These are phyloP conservation scores for Huntiella moniliformis DNA, from an alignment of 2,329 filamentous ascomycete species.

Conservation along the genomic window DNA sequence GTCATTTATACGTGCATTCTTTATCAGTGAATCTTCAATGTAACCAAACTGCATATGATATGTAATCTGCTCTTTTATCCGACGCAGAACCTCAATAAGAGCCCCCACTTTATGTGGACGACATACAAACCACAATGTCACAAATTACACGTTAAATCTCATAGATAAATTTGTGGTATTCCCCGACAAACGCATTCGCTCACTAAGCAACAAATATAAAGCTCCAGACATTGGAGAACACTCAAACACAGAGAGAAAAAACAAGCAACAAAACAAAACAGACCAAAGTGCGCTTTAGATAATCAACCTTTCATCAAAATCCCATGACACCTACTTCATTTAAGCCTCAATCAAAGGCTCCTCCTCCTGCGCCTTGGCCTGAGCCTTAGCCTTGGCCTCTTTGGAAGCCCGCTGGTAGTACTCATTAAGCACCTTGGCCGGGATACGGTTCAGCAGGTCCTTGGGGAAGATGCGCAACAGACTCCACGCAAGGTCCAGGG, in stretches of 20 bases:
- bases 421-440: slow-evolving; percentile 64
- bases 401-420: slow-evolving; percentile 55
- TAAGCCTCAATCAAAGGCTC: slow-evolving; percentile 44
- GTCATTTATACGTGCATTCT: too few species aligned
- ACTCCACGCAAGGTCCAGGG: slow-evolving; percentile 89
- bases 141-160: too few species aligned
- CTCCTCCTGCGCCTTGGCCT: slow-evolving; percentile 30
- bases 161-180: too few species aligned
- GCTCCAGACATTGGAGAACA: background rate
- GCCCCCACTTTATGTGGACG: too few species aligned
- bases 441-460: slow-evolving; percentile 91
- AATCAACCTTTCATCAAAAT: background rate
- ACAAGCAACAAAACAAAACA: background rate
- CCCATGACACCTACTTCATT: slow-evolving; percentile 9
- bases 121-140: too few species aligned
- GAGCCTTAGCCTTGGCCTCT: slow-evolving; percentile 43
- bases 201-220: background rate
- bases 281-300: background rate
- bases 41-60: too few species aligned
- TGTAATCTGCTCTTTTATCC: too few species aligned
- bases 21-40: too few species aligned
- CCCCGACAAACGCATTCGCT: too few species aligned
- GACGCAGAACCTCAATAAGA: too few species aligned
- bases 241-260: background rate
- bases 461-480: slow-evolving; percentile 93